Evolutionary conservation across 208 protist species (phyloP).

Genomic region (Spongospora subterranea): DNA sequence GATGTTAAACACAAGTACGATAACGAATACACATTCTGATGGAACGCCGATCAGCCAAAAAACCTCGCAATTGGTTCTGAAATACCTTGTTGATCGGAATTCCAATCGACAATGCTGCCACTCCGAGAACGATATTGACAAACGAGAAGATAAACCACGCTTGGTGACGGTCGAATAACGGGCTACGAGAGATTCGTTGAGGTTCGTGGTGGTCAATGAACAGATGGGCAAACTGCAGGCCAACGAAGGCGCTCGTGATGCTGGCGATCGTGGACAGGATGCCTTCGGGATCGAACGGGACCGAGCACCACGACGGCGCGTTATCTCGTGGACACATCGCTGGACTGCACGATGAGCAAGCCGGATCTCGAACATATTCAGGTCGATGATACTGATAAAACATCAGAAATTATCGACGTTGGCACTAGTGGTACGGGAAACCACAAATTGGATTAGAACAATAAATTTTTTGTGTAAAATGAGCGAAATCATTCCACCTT

Average conservation of each 20-base stretch:
- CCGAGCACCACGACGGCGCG: conserved; percentile 1
- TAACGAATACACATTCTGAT: conserved; percentile 49
- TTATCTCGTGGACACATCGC: neutral
- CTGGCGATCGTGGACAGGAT: neutral
- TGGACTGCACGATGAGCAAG: conserved; percentile 39
- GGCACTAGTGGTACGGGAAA: neutral
- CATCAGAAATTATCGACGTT: neutral
- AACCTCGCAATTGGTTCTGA: neutral
- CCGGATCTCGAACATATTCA: neutral
- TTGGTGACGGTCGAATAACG: neutral
- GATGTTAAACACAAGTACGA: neutral
- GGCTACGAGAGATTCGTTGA: neutral
- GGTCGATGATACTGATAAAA: neutral
- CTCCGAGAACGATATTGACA: neutral
- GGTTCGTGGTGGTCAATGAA: neutral
- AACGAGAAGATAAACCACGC: neutral
- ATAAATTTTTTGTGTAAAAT: no score
- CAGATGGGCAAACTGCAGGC: conserved; percentile 30
- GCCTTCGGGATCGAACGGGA: conserved; percentile 37
- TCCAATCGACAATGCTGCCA: neutral
- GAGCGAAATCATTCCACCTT: no score
- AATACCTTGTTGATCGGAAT: conserved; percentile 43
- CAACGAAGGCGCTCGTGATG: conserved; percentile 13
- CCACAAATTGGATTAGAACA: no score
- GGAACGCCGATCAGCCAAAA: neutral